These are phyloP conservation scores for Auriculariales sp. DNA, from an alignment of 768 basidiomycete genomes.

Conservation along the genomic window DNA sequence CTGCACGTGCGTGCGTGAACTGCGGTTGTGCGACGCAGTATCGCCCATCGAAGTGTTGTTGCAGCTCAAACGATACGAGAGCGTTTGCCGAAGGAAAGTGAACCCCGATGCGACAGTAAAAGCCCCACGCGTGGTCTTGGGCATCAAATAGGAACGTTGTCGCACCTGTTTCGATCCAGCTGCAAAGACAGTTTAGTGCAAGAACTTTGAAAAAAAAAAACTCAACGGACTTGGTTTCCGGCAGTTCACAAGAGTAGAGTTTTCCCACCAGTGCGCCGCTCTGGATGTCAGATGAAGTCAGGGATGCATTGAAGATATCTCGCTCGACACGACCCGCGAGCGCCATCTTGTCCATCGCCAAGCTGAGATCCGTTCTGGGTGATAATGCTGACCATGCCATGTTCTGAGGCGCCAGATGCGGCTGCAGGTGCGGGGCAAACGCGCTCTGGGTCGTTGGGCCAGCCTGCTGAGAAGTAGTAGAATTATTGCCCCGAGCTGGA, in stretches of 20 bases:
- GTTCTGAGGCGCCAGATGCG: no score
- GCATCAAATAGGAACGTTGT: conserved; percentile 8
- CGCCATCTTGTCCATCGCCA: conserved; percentile 55
- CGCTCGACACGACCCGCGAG: conserved; percentile 34
- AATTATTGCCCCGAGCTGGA: no score
- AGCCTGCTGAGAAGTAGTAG: background rate
- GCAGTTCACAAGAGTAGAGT: conserved; percentile 1
- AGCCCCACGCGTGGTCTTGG: background rate
- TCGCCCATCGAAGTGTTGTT: conserved; percentile 27
- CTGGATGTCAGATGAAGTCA: background rate
- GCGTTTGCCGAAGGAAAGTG: conserved; percentile 55
- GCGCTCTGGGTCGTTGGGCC: background rate
- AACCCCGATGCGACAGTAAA: conserved; percentile 22
- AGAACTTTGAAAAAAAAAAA: background rate
- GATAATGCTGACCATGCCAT: conserved; percentile 4
- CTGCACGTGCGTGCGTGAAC: conserved; percentile 33
- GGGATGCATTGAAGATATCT: conserved; percentile 14
- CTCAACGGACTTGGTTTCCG: background rate
- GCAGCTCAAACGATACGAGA: conserved; percentile 24
- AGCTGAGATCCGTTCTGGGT: conserved; percentile 22
- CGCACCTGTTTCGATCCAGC: background rate
- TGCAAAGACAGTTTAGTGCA: background rate
- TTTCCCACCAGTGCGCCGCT: background rate
- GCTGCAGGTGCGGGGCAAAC: conserved; percentile 3
- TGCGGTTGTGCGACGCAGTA: conserved; percentile 36